A percentile compares a stretch with the other conserved stretches of the same genome.
Conservation (phyloP, 352 stramenopile species). For the Blastocystis sp. region DNA sequence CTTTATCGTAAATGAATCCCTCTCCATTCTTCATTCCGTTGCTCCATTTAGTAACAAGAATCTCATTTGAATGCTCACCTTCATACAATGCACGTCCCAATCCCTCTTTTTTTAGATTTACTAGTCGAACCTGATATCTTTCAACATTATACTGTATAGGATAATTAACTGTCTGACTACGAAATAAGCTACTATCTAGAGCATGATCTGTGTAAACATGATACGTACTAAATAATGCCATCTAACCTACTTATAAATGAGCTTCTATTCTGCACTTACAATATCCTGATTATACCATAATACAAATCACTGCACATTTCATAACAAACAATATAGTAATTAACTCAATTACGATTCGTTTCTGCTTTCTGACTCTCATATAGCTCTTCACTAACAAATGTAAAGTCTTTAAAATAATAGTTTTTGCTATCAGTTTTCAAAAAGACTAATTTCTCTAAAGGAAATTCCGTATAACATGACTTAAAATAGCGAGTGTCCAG, state of each 20-base stretch:
- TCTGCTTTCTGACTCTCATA: neutral
- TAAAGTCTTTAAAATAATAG: neutral
- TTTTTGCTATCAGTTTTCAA: neutral
- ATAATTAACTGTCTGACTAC: constrained; percentile 19
- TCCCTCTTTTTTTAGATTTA: constrained; percentile 42
- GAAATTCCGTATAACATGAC: constrained; percentile 75
- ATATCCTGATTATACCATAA: neutral
- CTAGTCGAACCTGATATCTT: constrained; percentile 10
- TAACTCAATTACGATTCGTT: neutral
- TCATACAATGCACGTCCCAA: constrained; percentile 33
- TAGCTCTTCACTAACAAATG: constrained; percentile 2
- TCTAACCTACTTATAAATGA: too few species aligned
- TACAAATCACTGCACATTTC: neutral
- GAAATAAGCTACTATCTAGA: neutral
- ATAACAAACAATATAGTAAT: neutral
- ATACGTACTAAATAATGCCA: too few species aligned
- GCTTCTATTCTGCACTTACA: too few species aligned
- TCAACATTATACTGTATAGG: neutral
- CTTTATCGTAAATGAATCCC: constrained; percentile 51
- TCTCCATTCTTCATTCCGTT: constrained; percentile 28
- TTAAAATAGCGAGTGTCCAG: constrained; percentile 86
- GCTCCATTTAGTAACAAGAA: neutral
- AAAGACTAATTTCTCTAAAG: neutral
- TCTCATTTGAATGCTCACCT: neutral
- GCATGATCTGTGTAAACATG: neutral